Evolutionary conservation across 495 filamentous ascomycete genomes (phyloP).

Genomic region (Neurospora discreta): DNA sequence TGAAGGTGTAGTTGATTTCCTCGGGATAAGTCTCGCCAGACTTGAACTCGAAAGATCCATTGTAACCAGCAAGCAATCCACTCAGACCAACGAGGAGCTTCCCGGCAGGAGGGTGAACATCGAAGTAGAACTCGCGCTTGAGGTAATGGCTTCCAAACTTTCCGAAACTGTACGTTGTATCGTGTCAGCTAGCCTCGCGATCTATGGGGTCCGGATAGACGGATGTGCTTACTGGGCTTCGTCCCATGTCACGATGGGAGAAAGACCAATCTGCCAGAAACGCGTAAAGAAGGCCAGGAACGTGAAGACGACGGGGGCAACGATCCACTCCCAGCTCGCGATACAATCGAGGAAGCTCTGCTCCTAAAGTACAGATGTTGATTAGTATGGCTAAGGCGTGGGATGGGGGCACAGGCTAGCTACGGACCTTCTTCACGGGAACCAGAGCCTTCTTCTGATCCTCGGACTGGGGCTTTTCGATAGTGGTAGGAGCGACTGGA

Average conservation of each 20-base stretch:
- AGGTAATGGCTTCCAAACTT: conserved; percentile 99
- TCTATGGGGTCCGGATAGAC: conserved; percentile 2
- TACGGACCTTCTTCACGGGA: conserved; percentile 42
- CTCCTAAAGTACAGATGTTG: conserved; percentile 17
- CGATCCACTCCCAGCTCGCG: conserved; percentile 72
- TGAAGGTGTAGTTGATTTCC: conserved; percentile 94
- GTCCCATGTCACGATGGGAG: conserved; percentile 96
- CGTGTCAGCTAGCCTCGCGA: conserved; percentile 16
- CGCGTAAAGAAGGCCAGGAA: conserved; percentile 84
- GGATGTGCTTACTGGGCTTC: conserved; percentile 73
- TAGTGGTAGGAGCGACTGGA: conserved; percentile 26
- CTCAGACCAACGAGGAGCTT: conserved; percentile 98
- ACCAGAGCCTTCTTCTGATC: conserved; percentile 50
- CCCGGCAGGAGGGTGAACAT: conserved; percentile 84
- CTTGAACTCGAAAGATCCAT: conserved; percentile 99
- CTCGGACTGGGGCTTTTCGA: conserved; percentile 35
- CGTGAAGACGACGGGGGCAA: conserved; percentile 84
- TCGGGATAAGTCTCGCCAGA: conserved; percentile 90
- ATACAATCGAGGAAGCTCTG: conserved; percentile 51
- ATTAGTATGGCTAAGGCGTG: conserved; percentile 3
- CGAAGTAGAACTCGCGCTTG: conserved; percentile 98
- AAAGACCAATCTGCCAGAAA: conserved; percentile 89
- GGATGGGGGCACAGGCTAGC: neutral
- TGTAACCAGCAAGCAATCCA: conserved; percentile 91
- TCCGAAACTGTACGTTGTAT: conserved; percentile 58